A percentile compares a stretch with the other conserved stretches of the same genome.
These are phyloP conservation scores for Collybia sordida DNA, from an alignment of 768 basidiomycete species.

Conservation along the genomic window DNA sequence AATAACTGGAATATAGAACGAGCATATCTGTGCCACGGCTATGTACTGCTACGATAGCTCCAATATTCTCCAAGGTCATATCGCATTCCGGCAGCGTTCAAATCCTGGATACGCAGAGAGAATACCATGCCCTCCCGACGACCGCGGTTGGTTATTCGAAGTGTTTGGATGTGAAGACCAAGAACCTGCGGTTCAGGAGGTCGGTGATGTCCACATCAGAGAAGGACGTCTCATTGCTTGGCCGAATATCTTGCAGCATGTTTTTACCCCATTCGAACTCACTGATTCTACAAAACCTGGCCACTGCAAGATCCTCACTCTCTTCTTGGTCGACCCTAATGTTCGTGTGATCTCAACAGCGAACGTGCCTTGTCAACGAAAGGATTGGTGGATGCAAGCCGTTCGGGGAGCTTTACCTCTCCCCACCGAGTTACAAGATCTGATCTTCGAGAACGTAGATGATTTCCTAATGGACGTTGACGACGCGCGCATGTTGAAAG, in stretches of 20 bases:
- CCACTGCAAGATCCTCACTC: conserved; percentile 13
- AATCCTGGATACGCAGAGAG: neutral
- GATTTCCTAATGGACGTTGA: conserved; percentile 20
- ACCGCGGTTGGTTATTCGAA: neutral
- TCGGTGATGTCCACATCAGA: neutral
- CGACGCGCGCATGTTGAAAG: conserved; percentile 21
- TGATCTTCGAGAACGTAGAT: conserved; percentile 15
- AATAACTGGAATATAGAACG: conserved; percentile 15
- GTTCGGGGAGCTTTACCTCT: conserved; percentile 10
- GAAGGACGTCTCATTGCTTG: conserved; percentile 15
- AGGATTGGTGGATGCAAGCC: conserved; percentile 19
- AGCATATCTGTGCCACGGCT: conserved; percentile 25
- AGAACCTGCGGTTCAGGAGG: conserved; percentile 2
- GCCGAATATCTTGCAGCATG: conserved; percentile 15
- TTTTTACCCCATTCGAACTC: conserved; percentile 9
- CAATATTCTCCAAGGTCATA: conserved; percentile 29
- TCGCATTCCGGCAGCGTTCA: conserved; percentile 28
- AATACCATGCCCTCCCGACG: no score
- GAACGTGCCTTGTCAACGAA: conserved; percentile 25
- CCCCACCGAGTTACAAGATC: conserved; percentile 19
- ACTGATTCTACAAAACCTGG: conserved; percentile 12
- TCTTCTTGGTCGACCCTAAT: conserved; percentile 20
- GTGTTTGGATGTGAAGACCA: neutral
- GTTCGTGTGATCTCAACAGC: conserved; percentile 22
- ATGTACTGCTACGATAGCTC: conserved; percentile 26